phyloP scores from a whole-genome alignment of 2,329 filamentous ascomycete species.

The Triangularia setosa region DNA sequence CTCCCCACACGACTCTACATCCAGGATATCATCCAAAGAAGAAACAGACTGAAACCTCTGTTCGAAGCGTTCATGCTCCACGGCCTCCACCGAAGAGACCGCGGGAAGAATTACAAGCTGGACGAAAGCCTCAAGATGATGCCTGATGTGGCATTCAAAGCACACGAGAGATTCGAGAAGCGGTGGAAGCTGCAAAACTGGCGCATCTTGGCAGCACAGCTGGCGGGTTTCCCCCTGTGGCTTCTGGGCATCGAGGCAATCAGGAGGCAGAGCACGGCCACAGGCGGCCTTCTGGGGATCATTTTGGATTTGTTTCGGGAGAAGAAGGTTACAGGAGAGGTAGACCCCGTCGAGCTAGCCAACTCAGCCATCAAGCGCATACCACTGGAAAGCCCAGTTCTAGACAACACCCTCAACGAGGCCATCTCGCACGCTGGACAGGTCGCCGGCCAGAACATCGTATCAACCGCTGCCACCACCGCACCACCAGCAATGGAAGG shows the following conservation, averaged over 20 bases:
- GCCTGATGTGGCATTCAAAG: constrained; percentile 24
- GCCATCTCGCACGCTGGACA: not conserved
- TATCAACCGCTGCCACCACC: constrained; percentile 20
- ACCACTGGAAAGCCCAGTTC: not conserved
- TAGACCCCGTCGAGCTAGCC: not conserved
- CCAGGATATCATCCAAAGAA: constrained; percentile 30
- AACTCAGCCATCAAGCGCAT: constrained; percentile 5
- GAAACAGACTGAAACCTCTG: constrained; percentile 27
- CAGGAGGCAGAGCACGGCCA: constrained; percentile 43
- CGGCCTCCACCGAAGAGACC: not conserved
- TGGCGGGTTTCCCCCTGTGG: constrained; percentile 46
- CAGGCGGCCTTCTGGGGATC: constrained; percentile 34
- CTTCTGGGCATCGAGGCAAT: constrained; percentile 48
- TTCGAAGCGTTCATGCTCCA: not conserved
- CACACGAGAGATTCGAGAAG: constrained; percentile 33
- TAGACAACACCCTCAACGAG: not conserved
- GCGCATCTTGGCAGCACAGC: constrained; percentile 37
- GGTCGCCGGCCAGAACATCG: not conserved
- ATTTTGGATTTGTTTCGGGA: constrained; percentile 22
- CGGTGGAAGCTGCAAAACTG: constrained; percentile 44
- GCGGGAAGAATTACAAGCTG: constrained; percentile 14
- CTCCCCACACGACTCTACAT: constrained; percentile 45
- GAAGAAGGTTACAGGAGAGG: not conserved
- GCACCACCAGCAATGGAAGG: constrained; percentile 17
- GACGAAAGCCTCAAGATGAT: constrained; percentile 11